phyloP scores from a whole-genome alignment of 2,329 filamentous ascomycete genomes.

The Colletotrichum gigasporum region DNA sequence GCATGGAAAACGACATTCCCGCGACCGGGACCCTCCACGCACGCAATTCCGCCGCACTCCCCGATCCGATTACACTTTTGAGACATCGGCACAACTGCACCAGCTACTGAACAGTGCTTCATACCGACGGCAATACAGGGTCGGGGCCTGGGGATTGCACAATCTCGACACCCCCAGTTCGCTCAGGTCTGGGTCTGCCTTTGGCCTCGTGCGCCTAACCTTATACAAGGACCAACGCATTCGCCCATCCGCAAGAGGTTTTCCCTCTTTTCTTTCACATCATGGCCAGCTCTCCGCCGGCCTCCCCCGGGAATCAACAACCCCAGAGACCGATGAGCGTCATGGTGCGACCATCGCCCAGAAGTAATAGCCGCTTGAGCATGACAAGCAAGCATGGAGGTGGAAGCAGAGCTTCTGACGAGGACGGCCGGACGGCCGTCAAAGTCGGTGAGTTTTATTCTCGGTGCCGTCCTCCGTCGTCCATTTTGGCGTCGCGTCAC shows the following conservation, averaged over 20 bases:
- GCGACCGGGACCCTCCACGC: constrained; percentile 16
- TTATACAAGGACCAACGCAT: constrained; percentile 21
- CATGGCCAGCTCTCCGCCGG: constrained; percentile 77
- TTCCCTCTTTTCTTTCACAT: constrained; percentile 36
- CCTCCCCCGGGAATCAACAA: constrained; percentile 63
- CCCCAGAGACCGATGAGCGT: constrained; percentile 81
- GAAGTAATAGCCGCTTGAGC: constrained; percentile 88
- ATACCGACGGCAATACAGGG: constrained; percentile 17
- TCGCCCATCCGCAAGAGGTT: constrained; percentile 30
- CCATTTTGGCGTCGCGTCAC: neutral
- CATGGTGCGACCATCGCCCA: constrained; percentile 76
- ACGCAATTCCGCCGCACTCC: constrained; percentile 7
- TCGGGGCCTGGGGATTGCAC: constrained; percentile 23
- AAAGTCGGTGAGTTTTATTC: constrained; percentile 83
- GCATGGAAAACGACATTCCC: constrained; percentile 18
- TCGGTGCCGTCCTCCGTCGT: neutral
- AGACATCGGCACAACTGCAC: constrained; percentile 24
- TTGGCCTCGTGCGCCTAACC: constrained; percentile 11
- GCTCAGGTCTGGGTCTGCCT: neutral
- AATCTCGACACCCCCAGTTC: constrained; percentile 20
- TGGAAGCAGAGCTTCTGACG: constrained; percentile 86
- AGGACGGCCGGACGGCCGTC: constrained; percentile 89
- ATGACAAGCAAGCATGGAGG: constrained; percentile 79
- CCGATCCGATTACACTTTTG: constrained; percentile 21
- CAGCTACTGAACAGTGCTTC: constrained; percentile 22